Base-by-base conservation (phyloP, 441 rosid genomes). In the Syzygium syzygioides region DNA sequence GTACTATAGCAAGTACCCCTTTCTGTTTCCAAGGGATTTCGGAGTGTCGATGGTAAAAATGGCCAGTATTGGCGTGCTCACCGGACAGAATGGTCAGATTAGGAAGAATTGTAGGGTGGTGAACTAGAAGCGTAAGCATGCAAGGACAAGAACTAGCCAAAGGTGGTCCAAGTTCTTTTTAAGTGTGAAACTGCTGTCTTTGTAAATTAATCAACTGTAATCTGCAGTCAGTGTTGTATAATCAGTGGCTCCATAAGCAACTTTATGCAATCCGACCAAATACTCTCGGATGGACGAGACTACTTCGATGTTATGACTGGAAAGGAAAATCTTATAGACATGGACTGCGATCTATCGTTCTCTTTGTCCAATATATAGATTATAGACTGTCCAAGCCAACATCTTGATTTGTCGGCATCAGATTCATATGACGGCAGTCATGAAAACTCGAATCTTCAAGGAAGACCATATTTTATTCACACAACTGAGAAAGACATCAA, bases 41-140 rank as follows among this genome's bases (percentile, higher is more conserved):
- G 94, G 93, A 14, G 89, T 85, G 60, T 95, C 96, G 55, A 95
- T 96, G 96, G 95, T 94, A 92, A 94, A 93, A 85, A 94, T 95
- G 95, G 95, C 90, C 56, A 90, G 60, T 37, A 92, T 94, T n/a
- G 96, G 94, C 34, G 94, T 94, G 14, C 90, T 96, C 15, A 96
- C 95, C 1, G 95, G 97, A 79, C 90, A 92, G 53, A 79, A 88
- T 88, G 98, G 98, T 79, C 93, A 96, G 93, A 93, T 95, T 76
- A 94, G 98, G 92, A 94, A 92, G 90, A 91, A 91, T 6, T 95
- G 96, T 71, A 89, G 94, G 92, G 92, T 92, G 37, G 93, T 92
- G 88, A 96, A 96, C 88, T 93, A 94, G 88, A 86, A 90, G 23
- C 32, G 55, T 26, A 66, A 41, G 34, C n/a, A 30, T 14, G 50